phyloP scores from a whole-genome alignment of 2,329 filamentous ascomycete genomes.

The Salinomyces thailandicus region DNA sequence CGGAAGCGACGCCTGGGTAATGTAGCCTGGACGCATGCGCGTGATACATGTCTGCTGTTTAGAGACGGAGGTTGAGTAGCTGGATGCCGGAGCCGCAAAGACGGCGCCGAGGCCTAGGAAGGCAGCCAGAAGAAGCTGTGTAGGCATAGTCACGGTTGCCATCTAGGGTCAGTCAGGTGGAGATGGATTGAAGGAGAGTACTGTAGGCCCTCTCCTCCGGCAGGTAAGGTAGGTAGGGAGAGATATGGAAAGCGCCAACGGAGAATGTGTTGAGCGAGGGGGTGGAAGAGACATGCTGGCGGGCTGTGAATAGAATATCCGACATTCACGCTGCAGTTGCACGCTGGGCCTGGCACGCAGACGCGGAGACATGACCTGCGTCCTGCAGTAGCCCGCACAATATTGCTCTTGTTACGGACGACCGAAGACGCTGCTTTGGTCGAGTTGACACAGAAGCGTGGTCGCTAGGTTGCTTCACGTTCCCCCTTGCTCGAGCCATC shows the following conservation, averaged over 20 bases:
- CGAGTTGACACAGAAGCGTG: not conserved
- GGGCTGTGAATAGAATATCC: not conserved
- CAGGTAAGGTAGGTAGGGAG: no score
- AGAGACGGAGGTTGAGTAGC: not conserved
- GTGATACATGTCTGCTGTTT: constrained; percentile 2
- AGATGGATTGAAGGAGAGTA: no score
- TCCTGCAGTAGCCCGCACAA: not conserved
- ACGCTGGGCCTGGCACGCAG: not conserved
- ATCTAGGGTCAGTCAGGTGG: no score
- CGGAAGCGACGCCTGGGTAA: not conserved
- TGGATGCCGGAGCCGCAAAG: not conserved
- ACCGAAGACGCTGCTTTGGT: not conserved
- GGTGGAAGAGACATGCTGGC: not conserved
- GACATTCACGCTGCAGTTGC: not conserved
- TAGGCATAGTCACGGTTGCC: no score
- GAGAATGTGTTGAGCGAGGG: no score
- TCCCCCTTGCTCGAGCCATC: not conserved
- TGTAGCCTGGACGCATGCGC: constrained; percentile 1
- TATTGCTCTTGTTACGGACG: not conserved
- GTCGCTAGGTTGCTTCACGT: not conserved
- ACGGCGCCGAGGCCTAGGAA: not conserved
- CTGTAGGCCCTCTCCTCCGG: no score
- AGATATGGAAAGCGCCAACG: no score
- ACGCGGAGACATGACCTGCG: not conserved
- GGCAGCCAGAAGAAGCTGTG: not conserved